Evolutionary conservation across 495 filamentous ascomycete genomes (phyloP), one percentile per base, ranked within the genome.

Genomic region (Aspergillus bertholletiae): DNA sequence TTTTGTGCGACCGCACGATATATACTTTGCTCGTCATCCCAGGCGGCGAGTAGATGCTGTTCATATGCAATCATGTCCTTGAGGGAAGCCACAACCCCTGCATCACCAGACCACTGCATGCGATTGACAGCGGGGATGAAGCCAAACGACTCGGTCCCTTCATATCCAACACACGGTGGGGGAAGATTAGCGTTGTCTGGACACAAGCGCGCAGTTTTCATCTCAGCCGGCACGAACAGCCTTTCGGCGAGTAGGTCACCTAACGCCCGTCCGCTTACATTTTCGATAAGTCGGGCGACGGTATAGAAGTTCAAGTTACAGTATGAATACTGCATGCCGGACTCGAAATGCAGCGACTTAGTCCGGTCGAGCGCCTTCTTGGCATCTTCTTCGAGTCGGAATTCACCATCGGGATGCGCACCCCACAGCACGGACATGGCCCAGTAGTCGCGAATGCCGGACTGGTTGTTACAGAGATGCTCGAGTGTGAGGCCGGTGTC

Each of bases 81-180:
- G 1, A 72, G 64, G 17, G 69, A 69, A 45, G 67, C 67, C 5
- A 69, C 67, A 6, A 70, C 22, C 13, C 69, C 69, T 2, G 67
- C 67, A 61, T 72, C 69, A 20, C 69, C 69, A 17, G 69, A 59
- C 69, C 69, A 72, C 37, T 72, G 61, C 44, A 70, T 70, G 0
- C 57, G 55, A 23, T 72, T 72, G 9, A 61, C 30, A 3, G 60
- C 67, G 3, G 57, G 43, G 0, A 47, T 15, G 12, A 55, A 70
- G 2, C 69, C 69, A 0, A 20, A 24, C 2, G 40, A 3, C 46
- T 69, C 62, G n/a, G 49, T 46, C 2, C 69, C 69, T 46, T 72
- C 69, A 41, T 72, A 72, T 6, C 69, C 69, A 2, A 67, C 57
- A 49, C 65, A 69, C 0, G 69, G 69, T 0, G 58, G 43, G 9